phyloP scores from a whole-genome alignment of 305 asterid genomes.

The Lippia alba region DNA sequence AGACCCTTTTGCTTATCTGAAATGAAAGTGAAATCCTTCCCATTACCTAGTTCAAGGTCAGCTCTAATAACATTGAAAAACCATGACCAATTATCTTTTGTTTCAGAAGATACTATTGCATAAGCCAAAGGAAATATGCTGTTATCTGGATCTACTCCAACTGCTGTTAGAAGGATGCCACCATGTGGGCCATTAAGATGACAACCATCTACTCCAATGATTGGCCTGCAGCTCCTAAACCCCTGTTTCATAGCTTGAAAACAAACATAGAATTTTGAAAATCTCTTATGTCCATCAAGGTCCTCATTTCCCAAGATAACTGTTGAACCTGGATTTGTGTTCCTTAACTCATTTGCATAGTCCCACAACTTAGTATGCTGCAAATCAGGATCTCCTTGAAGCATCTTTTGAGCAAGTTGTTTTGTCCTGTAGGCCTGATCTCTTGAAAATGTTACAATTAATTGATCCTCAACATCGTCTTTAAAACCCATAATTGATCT shows the following conservation, averaged over 20 bases:
- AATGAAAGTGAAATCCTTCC: neutral
- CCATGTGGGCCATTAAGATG: constrained; percentile 8
- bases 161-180: neutral
- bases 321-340: neutral
- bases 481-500: neutral
- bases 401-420: neutral
- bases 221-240: neutral
- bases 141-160: constrained; percentile 10
- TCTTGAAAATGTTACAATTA: neutral
- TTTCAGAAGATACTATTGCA: neutral
- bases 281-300: neutral
- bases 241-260: neutral
- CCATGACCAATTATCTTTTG: neutral
- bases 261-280: neutral
- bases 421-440: neutral
- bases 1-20: constrained; percentile 15
- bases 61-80: neutral
- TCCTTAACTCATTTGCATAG: neutral
- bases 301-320: neutral
- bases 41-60: neutral
- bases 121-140: neutral
- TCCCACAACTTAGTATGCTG: neutral
- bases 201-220: neutral
- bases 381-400: neutral
- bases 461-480: neutral